Percentiles rank a stretch among this genome's conserved stretches.
These are phyloP conservation scores for Tuber magnatum DNA, from an alignment of 495 filamentous ascomycete genomes.

Conservation along the genomic window DNA sequence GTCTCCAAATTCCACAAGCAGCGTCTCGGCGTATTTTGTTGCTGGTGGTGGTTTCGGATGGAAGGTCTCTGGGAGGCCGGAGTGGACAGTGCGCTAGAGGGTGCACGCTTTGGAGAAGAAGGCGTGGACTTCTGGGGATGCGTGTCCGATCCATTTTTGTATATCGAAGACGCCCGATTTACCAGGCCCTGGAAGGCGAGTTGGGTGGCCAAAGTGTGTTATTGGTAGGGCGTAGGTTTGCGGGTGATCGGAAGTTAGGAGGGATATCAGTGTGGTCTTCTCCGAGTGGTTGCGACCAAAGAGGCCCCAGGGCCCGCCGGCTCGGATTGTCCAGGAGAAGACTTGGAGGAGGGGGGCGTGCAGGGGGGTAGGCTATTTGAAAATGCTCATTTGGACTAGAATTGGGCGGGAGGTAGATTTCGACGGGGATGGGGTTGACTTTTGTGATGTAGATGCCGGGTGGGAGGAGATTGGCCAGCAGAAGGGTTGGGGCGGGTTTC, in stretches of 20 bases:
- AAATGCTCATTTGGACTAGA: constrained; percentile 78
- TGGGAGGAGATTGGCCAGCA: constrained; percentile 41
- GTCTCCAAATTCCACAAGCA: constrained; percentile 23
- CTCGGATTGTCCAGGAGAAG: constrained; percentile 79
- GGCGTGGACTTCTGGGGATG: constrained; percentile 84
- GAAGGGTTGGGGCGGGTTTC: constrained; percentile 11
- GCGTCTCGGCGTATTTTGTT: constrained; percentile 41
- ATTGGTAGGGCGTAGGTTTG: too few species aligned
- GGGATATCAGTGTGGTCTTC: constrained; percentile 85
- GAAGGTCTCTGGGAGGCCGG: constrained; percentile 85
- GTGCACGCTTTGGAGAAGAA: constrained; percentile 79
- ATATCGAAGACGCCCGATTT: too few species aligned
- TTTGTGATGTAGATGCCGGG: too few species aligned
- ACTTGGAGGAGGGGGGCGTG: constrained; percentile 56
- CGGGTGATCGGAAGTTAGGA: constrained; percentile 93
- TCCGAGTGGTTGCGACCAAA: constrained; percentile 85
- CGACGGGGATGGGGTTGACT: constrained; percentile 7
- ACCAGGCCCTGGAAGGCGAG: too few species aligned
- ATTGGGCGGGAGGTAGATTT: constrained; percentile 19
- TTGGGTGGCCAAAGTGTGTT: too few species aligned
- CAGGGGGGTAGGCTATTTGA: constrained; percentile 64
- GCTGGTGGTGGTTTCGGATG: constrained; percentile 58
- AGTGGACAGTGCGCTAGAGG: constrained; percentile 66
- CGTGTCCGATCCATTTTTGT: too few species aligned
- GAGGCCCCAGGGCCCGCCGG: constrained; percentile 80